These are phyloP conservation scores for Coelastrella sp. DNA, from an alignment of 139 green algal species.

Conservation along the genomic window DNA sequence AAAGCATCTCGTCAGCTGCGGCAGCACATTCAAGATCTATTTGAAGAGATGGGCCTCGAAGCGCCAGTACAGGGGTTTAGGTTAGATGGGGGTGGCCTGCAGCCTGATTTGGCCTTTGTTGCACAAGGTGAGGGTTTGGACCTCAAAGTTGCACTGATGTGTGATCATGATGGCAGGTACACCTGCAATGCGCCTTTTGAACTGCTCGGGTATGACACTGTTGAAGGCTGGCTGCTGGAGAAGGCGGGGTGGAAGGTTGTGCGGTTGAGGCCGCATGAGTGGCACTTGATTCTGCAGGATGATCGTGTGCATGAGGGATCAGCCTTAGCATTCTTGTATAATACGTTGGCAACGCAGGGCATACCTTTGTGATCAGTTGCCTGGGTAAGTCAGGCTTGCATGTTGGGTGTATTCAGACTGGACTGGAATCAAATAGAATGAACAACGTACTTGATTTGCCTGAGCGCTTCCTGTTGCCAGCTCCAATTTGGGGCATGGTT, in stretches of 20 bases:
- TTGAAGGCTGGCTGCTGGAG: conserved; percentile 12
- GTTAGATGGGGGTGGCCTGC: conserved; percentile 2
- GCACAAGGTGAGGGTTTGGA: not conserved
- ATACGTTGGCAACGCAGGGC: conserved; percentile 9
- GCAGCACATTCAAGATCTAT: conserved; percentile 13
- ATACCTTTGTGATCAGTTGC: not conserved
- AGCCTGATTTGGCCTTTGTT: conserved; percentile 20
- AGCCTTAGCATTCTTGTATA: not conserved
- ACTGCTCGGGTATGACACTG: conserved; percentile 18
- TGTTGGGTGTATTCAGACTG: too few relatives aligned
- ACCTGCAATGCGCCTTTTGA: conserved; percentile 9
- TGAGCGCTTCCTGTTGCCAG: too few relatives aligned
- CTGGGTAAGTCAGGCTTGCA: not conserved
- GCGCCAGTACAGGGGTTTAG: not conserved
- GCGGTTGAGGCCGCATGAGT: conserved; percentile 23
- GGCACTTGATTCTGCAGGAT: conserved; percentile 17
- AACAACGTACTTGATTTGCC: too few relatives aligned
- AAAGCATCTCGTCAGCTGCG: not conserved
- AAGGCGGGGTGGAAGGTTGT: conserved; percentile 14
- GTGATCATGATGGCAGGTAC: conserved; percentile 12
- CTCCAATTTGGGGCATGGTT: too few relatives aligned
- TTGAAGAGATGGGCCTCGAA: conserved; percentile 14
- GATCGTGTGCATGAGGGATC: not conserved
- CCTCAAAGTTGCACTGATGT: conserved; percentile 32
- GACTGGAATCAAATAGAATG: too few relatives aligned